Conservation (phyloP, 202 grass and related monocot genomes). For the Bolboschoenoplectus hybrid region DNA sequence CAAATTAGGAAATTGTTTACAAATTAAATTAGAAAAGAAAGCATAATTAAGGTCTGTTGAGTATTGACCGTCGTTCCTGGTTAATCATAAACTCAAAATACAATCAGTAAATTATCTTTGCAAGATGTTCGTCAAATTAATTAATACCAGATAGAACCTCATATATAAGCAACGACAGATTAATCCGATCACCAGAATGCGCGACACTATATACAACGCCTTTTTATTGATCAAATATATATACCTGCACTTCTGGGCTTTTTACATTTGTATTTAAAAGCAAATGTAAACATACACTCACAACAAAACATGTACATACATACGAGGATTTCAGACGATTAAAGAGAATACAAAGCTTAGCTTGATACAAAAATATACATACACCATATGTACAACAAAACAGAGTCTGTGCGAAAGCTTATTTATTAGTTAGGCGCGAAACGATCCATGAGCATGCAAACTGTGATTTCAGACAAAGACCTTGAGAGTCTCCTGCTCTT, state of each 20-base stretch:
- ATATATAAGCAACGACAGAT: background rate
- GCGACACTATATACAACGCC: background rate
- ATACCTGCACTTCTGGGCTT: background rate
- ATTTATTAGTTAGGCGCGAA: constrained; percentile 55
- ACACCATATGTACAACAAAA: background rate
- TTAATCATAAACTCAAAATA: too few species aligned
- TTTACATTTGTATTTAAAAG: background rate
- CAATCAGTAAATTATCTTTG: too few species aligned
- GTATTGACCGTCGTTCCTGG: too few species aligned
- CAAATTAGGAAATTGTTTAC: background rate
- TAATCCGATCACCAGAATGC: background rate
- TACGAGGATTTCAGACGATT: background rate
- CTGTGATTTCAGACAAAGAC: constrained; percentile 52
- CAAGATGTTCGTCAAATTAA: too few species aligned
- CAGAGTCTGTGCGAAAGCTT: too few species aligned
- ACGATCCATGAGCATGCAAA: constrained; percentile 73
- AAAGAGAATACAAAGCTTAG: constrained; percentile 13
- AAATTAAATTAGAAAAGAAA: background rate
- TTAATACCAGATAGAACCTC: background rate
- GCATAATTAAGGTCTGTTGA: too few species aligned
- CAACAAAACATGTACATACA: constrained; percentile 14
- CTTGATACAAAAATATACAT: background rate
- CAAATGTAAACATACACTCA: constrained; percentile 21
- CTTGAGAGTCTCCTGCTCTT: constrained; percentile 31
- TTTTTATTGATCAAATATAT: constrained; percentile 11